Conservation (phyloP, 129 eudicot genomes). For the Flaveria ramosissima region DNA sequence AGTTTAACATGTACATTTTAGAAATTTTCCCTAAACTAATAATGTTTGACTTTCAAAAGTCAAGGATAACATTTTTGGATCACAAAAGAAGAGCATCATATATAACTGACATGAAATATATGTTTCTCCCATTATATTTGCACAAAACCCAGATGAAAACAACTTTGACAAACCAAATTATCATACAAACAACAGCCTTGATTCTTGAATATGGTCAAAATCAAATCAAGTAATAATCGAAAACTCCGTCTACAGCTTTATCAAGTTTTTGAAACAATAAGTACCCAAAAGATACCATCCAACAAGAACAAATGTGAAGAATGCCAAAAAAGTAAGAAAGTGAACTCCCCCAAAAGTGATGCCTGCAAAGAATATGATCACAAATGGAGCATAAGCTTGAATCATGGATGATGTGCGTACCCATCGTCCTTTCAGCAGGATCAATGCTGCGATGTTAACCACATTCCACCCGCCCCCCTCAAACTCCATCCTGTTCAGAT, state of each 20-base stretch:
- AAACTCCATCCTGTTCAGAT: slow-evolving; percentile 71
- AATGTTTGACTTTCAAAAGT: neutral
- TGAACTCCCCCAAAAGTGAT: slow-evolving; percentile 63
- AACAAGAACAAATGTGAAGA: slow-evolving; percentile 54
- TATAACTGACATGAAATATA: neutral
- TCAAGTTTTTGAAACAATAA: slow-evolving; percentile 70
- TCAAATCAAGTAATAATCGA: neutral
- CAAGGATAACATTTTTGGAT: neutral
- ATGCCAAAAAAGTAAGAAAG: slow-evolving; percentile 64
- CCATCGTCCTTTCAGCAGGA: slow-evolving; percentile 75
- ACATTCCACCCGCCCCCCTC: slow-evolving; percentile 81
- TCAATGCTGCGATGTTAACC: slow-evolving; percentile 70
- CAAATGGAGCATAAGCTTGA: slow-evolving; percentile 60
- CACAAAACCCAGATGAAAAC: slow-evolving; percentile 10
- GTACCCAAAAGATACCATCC: slow-evolving; percentile 95
- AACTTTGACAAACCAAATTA: slow-evolving; percentile 20
- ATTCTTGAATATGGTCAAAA: slow-evolving; percentile 13
- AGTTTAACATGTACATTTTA: too few species aligned
- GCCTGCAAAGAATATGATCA: slow-evolving; percentile 57
- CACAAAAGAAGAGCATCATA: neutral
- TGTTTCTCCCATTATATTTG: neutral
- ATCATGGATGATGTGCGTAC: slow-evolving; percentile 51
- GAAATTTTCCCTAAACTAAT: too few species aligned
- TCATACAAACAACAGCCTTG: slow-evolving; percentile 12
- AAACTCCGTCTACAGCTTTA: slow-evolving; percentile 47